Base-by-base conservation (phyloP, 192 early-diverging fungal species). In the Podila verticillata region DNA sequence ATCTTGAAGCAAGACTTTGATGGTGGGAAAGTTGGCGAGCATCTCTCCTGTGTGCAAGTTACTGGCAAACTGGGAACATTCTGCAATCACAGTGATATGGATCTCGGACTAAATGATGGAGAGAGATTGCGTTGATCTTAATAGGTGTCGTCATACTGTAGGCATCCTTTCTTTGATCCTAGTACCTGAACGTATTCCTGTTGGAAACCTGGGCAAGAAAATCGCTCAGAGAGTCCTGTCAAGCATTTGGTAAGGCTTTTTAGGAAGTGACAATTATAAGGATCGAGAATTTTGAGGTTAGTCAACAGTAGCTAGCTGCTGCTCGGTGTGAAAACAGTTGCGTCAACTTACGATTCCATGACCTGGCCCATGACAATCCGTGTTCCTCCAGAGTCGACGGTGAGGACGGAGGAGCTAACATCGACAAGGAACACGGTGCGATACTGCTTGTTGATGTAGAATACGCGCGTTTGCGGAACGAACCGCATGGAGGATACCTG, bases 381-480 rank as follows among this genome's bases (percentile, higher is more conserved):
- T 15, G 80, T 70, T 47, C 74, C 71, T 10, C 57, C 66, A 15
- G 74, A 72, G 47, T 90, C 87, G 7, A 88, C 84, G 4, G 89
- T 89, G 19, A 90, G 84, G 74, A 95, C 87, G 57, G 89, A 91
- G 1, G 92, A 89, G 13, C 84, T 89, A 28, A 91, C 82, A 73
- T 95, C 93, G 48, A 95, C 81, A 58, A 94, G 78, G 68, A 94
- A 89, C 4, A 91, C 89, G 29, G 92, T 81, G 1, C 89, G 78
- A 63, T 94, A 88, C 71, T 90, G 81, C 26, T 82, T 72, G 36
- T 87, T 84, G 49, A 92, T 63, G 9, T 81, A 82, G 17, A 88
- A 82, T 30, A 95, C 88, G 12, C 86, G 81, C 0, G 93, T 92
- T n/a, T 89, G 81, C 2, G 93, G 92, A 10, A 90, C 92, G 17